Percentiles rank a stretch among this genome's conserved stretches.
These are phyloP conservation scores for Coffea canephora DNA, from an alignment of 257 asterid genomes.

Conservation along the genomic window DNA sequence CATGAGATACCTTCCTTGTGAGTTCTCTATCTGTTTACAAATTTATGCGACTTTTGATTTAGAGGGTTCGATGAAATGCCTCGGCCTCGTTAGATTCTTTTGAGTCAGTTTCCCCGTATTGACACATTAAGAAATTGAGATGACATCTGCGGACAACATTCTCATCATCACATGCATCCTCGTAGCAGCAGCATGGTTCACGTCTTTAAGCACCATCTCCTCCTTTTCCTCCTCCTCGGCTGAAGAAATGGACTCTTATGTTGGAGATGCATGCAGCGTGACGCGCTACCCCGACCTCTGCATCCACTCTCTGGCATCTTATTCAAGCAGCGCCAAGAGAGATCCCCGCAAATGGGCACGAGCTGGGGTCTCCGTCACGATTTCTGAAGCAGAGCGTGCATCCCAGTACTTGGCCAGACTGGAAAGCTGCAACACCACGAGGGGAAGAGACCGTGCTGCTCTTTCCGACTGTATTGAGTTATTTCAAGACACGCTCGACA, in stretches of 20 bases:
- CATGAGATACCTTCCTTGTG: no score
- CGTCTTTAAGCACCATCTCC: background rate
- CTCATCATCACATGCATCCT: conserved; percentile 4
- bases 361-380: conserved; percentile 67
- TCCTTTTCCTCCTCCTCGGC: conserved; percentile 8
- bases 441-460: conserved; percentile 35
- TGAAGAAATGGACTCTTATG: conserved; percentile 21
- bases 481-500: conserved; percentile 51
- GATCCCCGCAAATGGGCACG: conserved; percentile 68
- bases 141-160: conserved; percentile 11
- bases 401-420: conserved; percentile 21
- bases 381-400: conserved; percentile 47
- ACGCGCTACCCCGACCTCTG: conserved; percentile 58
- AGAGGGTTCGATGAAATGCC: background rate
- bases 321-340: conserved; percentile 40
- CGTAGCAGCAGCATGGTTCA: conserved; percentile 29
- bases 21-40: no score
- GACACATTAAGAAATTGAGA: background rate
- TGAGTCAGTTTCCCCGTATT: background rate
- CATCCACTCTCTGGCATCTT: conserved; percentile 46
- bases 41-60: no score
- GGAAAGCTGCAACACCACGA: conserved; percentile 1
- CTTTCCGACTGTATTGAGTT: conserved; percentile 53
- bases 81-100: background rate
- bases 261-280: conserved; percentile 58